phyloP scores from a whole-genome alignment of 768 basidiomycete genomes.

The Russula emetica region DNA sequence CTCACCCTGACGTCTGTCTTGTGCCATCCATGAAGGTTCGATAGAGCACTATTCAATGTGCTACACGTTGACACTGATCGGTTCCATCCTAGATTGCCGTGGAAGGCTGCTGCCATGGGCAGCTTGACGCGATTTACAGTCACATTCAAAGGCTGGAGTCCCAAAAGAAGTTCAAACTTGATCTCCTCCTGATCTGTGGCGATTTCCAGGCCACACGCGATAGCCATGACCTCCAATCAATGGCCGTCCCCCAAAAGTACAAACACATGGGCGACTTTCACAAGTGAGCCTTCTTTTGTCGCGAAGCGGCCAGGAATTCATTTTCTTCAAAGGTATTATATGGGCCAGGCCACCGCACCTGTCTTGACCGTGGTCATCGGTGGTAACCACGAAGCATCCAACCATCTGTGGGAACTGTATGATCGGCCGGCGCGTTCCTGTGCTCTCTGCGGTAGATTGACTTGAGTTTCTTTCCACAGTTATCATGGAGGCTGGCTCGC shows the following conservation, averaged over 20 bases:
- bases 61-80: background rate
- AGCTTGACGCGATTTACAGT: constrained; percentile 81
- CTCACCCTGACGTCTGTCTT: too few species aligned
- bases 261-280: constrained; percentile 79
- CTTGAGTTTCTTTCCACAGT: constrained; percentile 38
- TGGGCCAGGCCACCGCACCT: constrained; percentile 43
- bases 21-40: constrained; percentile 19
- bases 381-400: constrained; percentile 96
- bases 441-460: constrained; percentile 1
- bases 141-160: constrained; percentile 61
- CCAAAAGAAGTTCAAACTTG: constrained; percentile 61
- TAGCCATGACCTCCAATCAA: constrained; percentile 74
- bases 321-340: constrained; percentile 49
- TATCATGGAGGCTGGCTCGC: constrained; percentile 98
- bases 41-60: background rate
- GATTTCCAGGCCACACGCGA: constrained; percentile 96
- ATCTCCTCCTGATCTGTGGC: constrained; percentile 88
- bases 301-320: background rate
- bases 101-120: constrained; percentile 94
- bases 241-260: constrained; percentile 92
- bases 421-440: constrained; percentile 32
- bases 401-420: constrained; percentile 94
- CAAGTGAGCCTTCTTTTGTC: constrained; percentile 42
- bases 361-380: constrained; percentile 91
- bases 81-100: constrained; percentile 61